Base-by-base conservation (phyloP, 352 stramenopile genomes). In the Peronospora belbahrii region DNA sequence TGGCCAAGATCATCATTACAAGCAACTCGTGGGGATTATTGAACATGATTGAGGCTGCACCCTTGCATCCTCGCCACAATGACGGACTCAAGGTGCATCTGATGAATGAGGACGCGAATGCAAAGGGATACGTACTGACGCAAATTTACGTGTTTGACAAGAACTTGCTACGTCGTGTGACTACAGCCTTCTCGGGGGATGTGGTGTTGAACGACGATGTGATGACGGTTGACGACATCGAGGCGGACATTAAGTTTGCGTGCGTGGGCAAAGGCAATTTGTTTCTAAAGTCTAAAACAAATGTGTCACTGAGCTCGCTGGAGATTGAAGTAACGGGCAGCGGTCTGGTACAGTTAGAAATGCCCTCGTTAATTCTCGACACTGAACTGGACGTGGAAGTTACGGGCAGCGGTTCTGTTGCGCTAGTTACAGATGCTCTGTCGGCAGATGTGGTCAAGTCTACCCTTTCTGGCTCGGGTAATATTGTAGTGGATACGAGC, bases 21-120 rank as follows among this genome's bases (percentile, higher is more conserved):
- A 66, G 73, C 42, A 75, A 82, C 60, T 83, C 73, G 46, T 61
- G 57, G 6, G 68, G 70, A 17, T 37, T 85, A 39, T 44, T 84
- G 2, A 65, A 62, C 31, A 69, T 65, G 54, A 55, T 83, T 10
- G 68, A 85, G 24, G 62, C 62, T 32, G 46, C 58, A 7, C 47
- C 67, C 1, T 42, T 78, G 30, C 58, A 79, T 25, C 50, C 66
- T 11, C 59, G 55, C 6, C 56, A 55, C 23, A 44, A 63, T 15
- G 62, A 85, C 37, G 70, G 59, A 13, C 48, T 85, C 18, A 76
- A 74, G 31, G 34, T 72, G 33, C 62, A 72, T 38, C 50, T 83
- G 47, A 74, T 70, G 51, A 83, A 85, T 59, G 49, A 70, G 54
- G 59, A 81, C 42, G 63, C 66, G 15, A 40, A 49, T n/a, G 59